Evolutionary conservation across 352 stramenopile genomes (phyloP).

Genomic region (Phytophthora sojae): DNA sequence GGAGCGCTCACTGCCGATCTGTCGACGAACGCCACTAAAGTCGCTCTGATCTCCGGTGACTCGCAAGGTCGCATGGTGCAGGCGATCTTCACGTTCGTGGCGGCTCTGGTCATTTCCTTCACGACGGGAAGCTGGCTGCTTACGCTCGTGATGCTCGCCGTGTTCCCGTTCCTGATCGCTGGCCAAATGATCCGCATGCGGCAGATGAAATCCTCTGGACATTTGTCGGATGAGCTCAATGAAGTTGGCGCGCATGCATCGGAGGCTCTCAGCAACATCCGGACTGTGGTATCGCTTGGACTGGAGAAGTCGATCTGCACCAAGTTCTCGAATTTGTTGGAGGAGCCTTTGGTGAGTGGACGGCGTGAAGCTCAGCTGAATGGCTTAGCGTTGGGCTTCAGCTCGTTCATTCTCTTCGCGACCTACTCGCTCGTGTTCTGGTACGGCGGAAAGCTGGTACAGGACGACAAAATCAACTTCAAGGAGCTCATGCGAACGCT

Average conservation of each 20-base stretch:
- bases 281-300: constrained; percentile 52
- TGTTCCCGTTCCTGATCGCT: constrained; percentile 69
- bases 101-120: constrained; percentile 67
- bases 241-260: constrained; percentile 50
- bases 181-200: constrained; percentile 41
- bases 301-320: constrained; percentile 31
- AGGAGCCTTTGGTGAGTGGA: constrained; percentile 39
- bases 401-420: constrained; percentile 58
- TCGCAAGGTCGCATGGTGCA: constrained; percentile 57
- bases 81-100: constrained; percentile 56
- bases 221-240: constrained; percentile 29
- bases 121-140: constrained; percentile 69
- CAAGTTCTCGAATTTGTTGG: constrained; percentile 34
- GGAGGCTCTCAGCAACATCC: constrained; percentile 54
- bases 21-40: constrained; percentile 57
- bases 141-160: constrained; percentile 66
- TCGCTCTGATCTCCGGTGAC: constrained; percentile 55
- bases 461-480: constrained; percentile 41
- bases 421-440: constrained; percentile 69
- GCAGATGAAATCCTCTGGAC: constrained; percentile 39
- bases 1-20: constrained; percentile 61
- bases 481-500: constrained; percentile 46
- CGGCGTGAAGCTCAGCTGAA: constrained; percentile 43
- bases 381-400: constrained; percentile 70
- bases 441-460: constrained; percentile 60